Percentiles rank a stretch among this genome's conserved stretches.
Evolutionary conservation across 2,329 filamentous ascomycete species (phyloP).

Genomic region (Colletotrichum spinosum): DNA sequence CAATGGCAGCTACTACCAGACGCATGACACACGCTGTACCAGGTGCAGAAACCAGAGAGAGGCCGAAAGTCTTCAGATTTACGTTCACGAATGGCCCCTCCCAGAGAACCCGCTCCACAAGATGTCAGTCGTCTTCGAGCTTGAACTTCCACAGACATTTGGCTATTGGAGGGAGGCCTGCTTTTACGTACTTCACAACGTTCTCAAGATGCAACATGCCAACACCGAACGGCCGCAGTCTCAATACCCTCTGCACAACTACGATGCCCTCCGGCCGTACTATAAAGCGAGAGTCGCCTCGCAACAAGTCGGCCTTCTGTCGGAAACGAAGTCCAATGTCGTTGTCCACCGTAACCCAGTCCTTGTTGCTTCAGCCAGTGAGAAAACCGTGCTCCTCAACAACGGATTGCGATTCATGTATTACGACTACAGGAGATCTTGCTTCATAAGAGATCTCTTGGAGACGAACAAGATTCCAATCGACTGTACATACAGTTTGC

Average conservation of each 20-base stretch:
- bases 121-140: constrained; percentile 65
- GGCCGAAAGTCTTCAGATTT: constrained; percentile 57
- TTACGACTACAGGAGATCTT: constrained; percentile 44
- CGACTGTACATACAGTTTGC: constrained; percentile 55
- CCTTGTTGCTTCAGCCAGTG: constrained; percentile 41
- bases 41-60: constrained; percentile 47
- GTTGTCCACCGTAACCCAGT: constrained; percentile 48
- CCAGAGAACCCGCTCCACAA: constrained; percentile 46
- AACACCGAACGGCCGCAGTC: not conserved
- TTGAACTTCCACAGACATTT: constrained; percentile 55
- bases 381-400: constrained; percentile 54
- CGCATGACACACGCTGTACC: constrained; percentile 43
- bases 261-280: not conserved
- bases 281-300: not conserved
- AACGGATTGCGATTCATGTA: constrained; percentile 58
- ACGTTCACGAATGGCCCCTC: constrained; percentile 68
- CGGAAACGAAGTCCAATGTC: constrained; percentile 49
- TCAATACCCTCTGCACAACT: not conserved
- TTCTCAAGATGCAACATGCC: constrained; percentile 45
- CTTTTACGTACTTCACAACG: constrained; percentile 51
- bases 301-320: constrained; percentile 45
- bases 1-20: not conserved
- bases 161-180: constrained; percentile 62
- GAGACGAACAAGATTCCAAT: constrained; percentile 40
- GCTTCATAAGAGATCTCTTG: constrained; percentile 37